phyloP scores from a whole-genome alignment of 1,284 basidiomycete genomes.

The Somion occarium region DNA sequence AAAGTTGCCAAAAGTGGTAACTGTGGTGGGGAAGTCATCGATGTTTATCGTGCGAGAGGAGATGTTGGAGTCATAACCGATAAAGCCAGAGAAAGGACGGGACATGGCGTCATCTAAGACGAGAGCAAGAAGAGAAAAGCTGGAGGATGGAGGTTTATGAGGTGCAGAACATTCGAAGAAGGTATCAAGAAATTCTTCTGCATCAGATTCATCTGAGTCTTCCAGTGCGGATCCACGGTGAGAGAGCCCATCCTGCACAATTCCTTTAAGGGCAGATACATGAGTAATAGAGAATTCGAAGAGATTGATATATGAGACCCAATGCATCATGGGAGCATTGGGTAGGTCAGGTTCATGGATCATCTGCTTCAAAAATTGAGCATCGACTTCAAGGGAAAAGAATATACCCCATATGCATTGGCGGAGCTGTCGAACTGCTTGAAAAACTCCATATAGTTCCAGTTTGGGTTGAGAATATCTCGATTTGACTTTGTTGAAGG shows the following conservation, averaged over 20 bases:
- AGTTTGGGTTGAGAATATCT: slow-evolving; percentile 34
- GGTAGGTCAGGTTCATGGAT: slow-evolving; percentile 29
- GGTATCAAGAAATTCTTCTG: slow-evolving; percentile 8
- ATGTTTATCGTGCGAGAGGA: background rate
- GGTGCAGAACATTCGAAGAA: background rate
- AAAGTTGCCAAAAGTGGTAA: background rate
- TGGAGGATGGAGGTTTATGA: background rate
- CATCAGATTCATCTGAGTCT: slow-evolving; percentile 17
- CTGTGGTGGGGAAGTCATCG: background rate
- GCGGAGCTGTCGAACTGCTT: slow-evolving; percentile 26
- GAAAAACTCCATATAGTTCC: slow-evolving; percentile 32
- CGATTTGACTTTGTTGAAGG: slow-evolving; percentile 26
- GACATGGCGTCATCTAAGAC: background rate
- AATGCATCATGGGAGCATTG: slow-evolving; percentile 29
- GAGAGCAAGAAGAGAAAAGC: background rate
- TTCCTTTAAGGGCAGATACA: slow-evolving; percentile 24
- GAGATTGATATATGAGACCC: slow-evolving; percentile 27
- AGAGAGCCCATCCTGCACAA: slow-evolving; percentile 28
- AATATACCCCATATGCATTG: slow-evolving; percentile 27
- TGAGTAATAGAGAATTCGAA: slow-evolving; percentile 30
- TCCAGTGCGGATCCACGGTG: slow-evolving; percentile 9
- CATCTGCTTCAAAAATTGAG: slow-evolving; percentile 31
- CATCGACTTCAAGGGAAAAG: slow-evolving; percentile 31
- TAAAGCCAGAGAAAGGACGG: background rate
- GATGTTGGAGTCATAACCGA: background rate